Conservation (phyloP, 495 filamentous ascomycete species). For the Neurospora sp. region DNA sequence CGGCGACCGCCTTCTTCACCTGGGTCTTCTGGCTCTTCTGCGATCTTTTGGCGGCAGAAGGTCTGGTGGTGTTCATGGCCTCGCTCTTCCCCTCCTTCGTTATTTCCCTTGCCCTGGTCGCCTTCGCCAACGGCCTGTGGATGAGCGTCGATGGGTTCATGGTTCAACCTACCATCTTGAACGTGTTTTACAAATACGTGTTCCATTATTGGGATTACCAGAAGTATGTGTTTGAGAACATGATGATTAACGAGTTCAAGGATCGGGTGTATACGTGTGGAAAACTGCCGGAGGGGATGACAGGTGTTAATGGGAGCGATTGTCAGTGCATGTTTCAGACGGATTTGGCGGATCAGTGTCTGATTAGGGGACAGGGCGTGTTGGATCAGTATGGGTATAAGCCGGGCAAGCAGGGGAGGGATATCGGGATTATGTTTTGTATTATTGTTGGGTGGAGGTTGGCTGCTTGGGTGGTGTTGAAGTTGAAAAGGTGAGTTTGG, state of each 20-base stretch:
- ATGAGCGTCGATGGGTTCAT: conserved; percentile 78
- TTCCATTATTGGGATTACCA: conserved; percentile 82
- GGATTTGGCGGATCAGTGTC: conserved; percentile 50
- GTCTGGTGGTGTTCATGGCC: conserved; percentile 65
- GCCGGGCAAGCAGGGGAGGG: conserved; percentile 51
- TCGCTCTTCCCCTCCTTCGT: conserved; percentile 70
- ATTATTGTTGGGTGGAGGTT: conserved; percentile 66
- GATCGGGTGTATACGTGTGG: conserved; percentile 52
- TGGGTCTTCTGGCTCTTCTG: conserved; percentile 84
- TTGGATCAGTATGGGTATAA: conserved; percentile 58
- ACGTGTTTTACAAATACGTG: conserved; percentile 75
- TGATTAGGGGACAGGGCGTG: conserved; percentile 58
- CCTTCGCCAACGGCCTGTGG: conserved; percentile 79
- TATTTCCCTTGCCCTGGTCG: conserved; percentile 60
- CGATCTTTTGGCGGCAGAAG: conserved; percentile 71
- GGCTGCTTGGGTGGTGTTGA: conserved; percentile 37
- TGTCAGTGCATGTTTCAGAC: conserved; percentile 48
- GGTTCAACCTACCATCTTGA: conserved; percentile 57
- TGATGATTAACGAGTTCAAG: conserved; percentile 82
- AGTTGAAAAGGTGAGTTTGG: conserved; percentile 18
- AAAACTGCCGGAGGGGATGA: not conserved
- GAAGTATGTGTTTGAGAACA: conserved; percentile 76
- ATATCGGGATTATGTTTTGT: conserved; percentile 64
- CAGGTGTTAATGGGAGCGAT: conserved; percentile 42
- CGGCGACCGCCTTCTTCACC: conserved; percentile 56